These are phyloP conservation scores for Trichophyton benhamiae DNA, from an alignment of 2,329 filamentous ascomycete genomes.

Conservation along the genomic window DNA sequence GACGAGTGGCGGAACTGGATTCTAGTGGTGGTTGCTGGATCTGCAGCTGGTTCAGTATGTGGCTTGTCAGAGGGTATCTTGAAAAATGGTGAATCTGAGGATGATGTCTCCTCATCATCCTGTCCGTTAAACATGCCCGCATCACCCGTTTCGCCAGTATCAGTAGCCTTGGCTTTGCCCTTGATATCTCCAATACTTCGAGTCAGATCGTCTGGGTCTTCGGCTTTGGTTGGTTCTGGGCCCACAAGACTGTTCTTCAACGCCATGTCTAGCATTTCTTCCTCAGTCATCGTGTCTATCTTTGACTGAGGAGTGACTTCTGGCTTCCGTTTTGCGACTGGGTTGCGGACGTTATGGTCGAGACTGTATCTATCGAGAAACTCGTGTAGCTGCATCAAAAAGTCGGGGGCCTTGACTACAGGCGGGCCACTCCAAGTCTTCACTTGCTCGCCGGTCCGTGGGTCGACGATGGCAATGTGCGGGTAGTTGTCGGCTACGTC, in stretches of 20 bases:
- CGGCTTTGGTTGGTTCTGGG: conserved; percentile 36
- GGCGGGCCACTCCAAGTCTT: conserved; percentile 87
- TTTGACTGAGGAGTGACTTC: conserved; percentile 59
- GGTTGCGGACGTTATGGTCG: conserved; percentile 78
- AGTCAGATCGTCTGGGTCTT: conserved; percentile 81
- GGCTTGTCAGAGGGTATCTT: conserved; percentile 59
- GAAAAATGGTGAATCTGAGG: conserved; percentile 39
- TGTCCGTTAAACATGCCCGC: conserved; percentile 25
- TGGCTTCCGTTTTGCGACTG: conserved; percentile 65
- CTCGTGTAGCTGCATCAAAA: conserved; percentile 82
- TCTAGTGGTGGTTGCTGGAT: conserved; percentile 62
- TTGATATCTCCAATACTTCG: conserved; percentile 44
- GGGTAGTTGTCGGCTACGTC: conserved; percentile 85
- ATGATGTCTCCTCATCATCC: conserved; percentile 17
- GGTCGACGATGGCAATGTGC: conserved; percentile 90
- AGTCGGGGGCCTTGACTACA: conserved; percentile 63
- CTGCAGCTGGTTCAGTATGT: conserved; percentile 64
- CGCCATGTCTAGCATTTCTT: conserved; percentile 93
- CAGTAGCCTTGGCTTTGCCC: conserved; percentile 44
- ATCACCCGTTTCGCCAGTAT: conserved; percentile 29
- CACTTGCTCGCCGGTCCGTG: conserved; percentile 89
- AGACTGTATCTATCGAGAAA: conserved; percentile 96
- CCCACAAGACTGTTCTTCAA: conserved; percentile 73
- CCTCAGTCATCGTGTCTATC: conserved; percentile 82
- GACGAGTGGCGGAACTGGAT: conserved; percentile 86